Base-by-base conservation (phyloP, 331 rosid genomes). In the Acacia concinna region DNA sequence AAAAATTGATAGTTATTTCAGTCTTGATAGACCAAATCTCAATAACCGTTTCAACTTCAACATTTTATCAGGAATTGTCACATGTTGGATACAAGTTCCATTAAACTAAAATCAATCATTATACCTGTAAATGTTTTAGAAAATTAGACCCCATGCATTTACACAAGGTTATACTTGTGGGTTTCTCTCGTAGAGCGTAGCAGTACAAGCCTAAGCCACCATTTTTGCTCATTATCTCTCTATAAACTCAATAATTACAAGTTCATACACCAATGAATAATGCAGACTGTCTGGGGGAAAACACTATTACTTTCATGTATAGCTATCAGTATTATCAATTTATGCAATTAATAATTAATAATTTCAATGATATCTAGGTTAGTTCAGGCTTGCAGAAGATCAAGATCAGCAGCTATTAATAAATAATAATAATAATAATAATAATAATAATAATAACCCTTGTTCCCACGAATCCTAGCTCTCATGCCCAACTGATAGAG, bases 401-500 rank as follows among this genome's bases (percentile, higher is more conserved):
- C 77, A 62, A 23, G 72, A 51, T 35, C 75, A 64, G 79, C 54
- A 47, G 28, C 31, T 11, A 1, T 83, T 76, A 90, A 75, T n/a
- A n/a, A n/a, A n/a, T n/a, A n/a, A n/a, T n/a, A n/a, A n/a, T n/a
- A n/a, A n/a, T n/a, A n/a, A n/a, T n/a, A n/a, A n/a, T n/a, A n/a
- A n/a, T n/a, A n/a, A n/a, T n/a, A n/a, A n/a, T n/a, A n/a, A n/a
- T n/a, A n/a, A n/a, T 90, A 88, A 68, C 94, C 94, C 78, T 90
- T 90, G 81, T 90, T 90, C 34, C 94, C 94, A 14, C 94, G 91
- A 70, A 90, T 90, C 85, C 94, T 80, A n/a, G 92, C 89, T 69
- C 94, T 85, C 94, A 88, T 90, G 83, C 88, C 94, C 76, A 90
- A 86, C 88, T 85, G 86, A 40, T 31, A 40, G 12, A 23, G 30